A percentile compares a stretch with the other conserved stretches of the same genome.
Evolutionary conservation across 345 rosid genomes (phyloP).

Genomic region (Streptanthus diversifolius): DNA sequence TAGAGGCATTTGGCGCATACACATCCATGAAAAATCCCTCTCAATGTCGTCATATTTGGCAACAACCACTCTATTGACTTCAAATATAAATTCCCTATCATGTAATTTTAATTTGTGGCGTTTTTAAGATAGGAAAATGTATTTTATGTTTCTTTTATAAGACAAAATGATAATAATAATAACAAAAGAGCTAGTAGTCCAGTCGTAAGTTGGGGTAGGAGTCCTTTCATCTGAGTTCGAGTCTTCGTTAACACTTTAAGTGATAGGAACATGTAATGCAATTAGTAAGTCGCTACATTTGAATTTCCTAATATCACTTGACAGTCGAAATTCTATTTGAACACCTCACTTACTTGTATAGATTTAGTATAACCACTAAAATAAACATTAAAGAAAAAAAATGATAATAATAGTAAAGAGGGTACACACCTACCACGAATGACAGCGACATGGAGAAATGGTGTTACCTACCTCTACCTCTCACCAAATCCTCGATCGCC

Average conservation of each 20-base stretch:
- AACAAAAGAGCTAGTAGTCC: neutral
- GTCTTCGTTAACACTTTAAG: too few relatives aligned
- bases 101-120: neutral
- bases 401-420: neutral
- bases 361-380: too few relatives aligned
- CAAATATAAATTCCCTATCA: neutral
- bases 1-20: slow-evolving; percentile 5
- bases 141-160: too few relatives aligned
- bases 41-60: slow-evolving; percentile 1
- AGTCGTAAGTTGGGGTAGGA: too few relatives aligned
- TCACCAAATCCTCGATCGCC: slow-evolving; percentile 29
- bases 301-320: too few relatives aligned
- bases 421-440: slow-evolving; percentile 23
- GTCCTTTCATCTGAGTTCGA: too few relatives aligned
- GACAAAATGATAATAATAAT: neutral
- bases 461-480: slow-evolving; percentile 30
- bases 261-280: too few relatives aligned
- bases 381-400: too few relatives aligned
- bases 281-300: too few relatives aligned
- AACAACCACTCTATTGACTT: slow-evolving; percentile 23
- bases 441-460: slow-evolving; percentile 27
- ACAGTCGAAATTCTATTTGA: too few relatives aligned
- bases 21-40: neutral
- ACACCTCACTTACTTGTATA: too few relatives aligned
- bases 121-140: neutral